Base-by-base conservation (phyloP, 1,139 yeast genomes). In the Blastobotrys indianensis region DNA sequence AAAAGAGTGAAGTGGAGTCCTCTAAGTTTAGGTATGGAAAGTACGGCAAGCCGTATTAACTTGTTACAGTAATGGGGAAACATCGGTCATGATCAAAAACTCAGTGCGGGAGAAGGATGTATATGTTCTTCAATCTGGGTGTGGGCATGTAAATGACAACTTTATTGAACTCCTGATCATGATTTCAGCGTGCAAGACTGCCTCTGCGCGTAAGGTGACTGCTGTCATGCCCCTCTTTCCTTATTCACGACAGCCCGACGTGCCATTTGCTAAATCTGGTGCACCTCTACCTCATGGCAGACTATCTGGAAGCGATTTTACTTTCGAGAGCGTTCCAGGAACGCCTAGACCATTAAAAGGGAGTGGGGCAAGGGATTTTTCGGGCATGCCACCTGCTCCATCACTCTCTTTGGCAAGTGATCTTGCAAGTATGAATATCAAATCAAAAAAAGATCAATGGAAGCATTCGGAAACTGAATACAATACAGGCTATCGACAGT, bases 171-270 rank as follows among this genome's bases (percentile, higher is more conserved):
- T 94, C 44, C 69, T 92, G 55, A 85, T 94, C 56, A 80, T 87
- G 74, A 79, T 94, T 42, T 83, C 94, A 13, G 98, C 98, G 4
- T 90, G 97, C 66, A 92, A 92, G 63, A 85, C 94, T 29, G 96
- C 98, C 2, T 84, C 95, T 55, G 97, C 98, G 11, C 82, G 79
- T 51, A 76, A 94, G 54, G 95, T 90, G 37, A 90, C 97, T 2
- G 97, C 95, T 0, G 96, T 94, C 32, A 72, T 92, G 65, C 98
- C 99, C 4, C 73, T 87, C 52, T 92, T 94, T 65, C 97, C 97
- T 17, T 94, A 94, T 64, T 85, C 96, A 1, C 75, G 99, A 61
- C 99, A 94, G 67, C 95, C 96, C 2, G 97, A 90, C 65, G 81
- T 86, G 37, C 96, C 96, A n/a, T 85, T 83, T 60, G 79, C 85